Conservation (phyloP, 208 protist species). For the Plasmodiophora brassicae region DNA sequence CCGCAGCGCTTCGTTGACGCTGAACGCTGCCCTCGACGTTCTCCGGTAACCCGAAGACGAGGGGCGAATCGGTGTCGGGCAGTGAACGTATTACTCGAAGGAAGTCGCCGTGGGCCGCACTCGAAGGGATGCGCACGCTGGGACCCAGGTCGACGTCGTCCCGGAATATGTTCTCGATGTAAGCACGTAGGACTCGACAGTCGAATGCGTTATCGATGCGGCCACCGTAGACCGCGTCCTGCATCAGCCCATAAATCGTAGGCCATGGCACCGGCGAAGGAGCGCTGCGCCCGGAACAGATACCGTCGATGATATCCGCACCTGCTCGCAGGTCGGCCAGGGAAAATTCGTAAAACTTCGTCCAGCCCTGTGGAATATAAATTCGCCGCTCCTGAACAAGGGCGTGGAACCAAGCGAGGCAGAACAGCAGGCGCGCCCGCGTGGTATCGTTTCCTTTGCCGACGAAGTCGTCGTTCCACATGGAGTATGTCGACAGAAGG, state of each 20-base stretch:
- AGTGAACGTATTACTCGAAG: conserved; percentile 71
- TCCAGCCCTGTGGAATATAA: conserved; percentile 94
- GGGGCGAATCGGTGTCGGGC: conserved; percentile 79
- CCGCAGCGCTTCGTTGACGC: conserved; percentile 60
- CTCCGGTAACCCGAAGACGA: conserved; percentile 81
- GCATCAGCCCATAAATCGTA: conserved; percentile 81
- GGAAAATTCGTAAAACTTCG: conserved; percentile 92
- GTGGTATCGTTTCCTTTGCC: conserved; percentile 61
- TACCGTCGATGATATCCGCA: conserved; percentile 75
- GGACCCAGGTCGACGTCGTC: not conserved
- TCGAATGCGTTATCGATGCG: conserved; percentile 89
- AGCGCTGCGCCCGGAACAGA: conserved; percentile 53
- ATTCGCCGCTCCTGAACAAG: conserved; percentile 89
- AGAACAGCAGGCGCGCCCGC: conserved; percentile 81
- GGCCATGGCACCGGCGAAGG: conserved; percentile 70
- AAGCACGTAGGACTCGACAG: conserved; percentile 77
- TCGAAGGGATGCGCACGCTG: not conserved
- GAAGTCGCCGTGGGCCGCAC: conserved; percentile 59
- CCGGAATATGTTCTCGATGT: conserved; percentile 74
- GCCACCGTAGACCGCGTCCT: conserved; percentile 88
- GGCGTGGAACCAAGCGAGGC: conserved; percentile 85
- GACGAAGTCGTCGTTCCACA: conserved; percentile 58
- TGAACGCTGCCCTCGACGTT: conserved; percentile 87
- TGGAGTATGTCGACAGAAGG: conserved; percentile 76
- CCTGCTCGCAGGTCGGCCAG: conserved; percentile 81